Base-by-base conservation (phyloP, 2,329 filamentous ascomycete genomes). In the Saccharata proteae region DNA sequence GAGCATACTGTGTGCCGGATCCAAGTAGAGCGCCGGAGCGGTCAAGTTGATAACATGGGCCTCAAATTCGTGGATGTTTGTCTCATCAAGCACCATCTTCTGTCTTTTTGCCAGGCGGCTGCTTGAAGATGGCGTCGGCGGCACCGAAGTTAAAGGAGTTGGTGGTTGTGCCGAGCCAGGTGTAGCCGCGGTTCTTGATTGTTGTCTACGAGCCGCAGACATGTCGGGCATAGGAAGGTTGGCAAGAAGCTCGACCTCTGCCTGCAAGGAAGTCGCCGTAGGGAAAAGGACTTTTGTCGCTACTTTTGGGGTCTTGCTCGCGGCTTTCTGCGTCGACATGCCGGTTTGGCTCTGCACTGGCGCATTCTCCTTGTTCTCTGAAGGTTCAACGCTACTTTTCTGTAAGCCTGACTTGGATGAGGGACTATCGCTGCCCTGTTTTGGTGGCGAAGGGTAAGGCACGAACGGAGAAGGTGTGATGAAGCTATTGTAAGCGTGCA, bases 401-500 rank as follows among this genome's bases (percentile, higher is more conserved):
- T 41, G 39, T n/a, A n/a, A n/a, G n/a, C n/a, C n/a, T n/a, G n/a
- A n/a, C n/a, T n/a, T n/a, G n/a, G n/a, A n/a, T n/a, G n/a, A n/a
- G n/a, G n/a, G n/a, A n/a, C n/a, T n/a, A n/a, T n/a, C n/a, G n/a
- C 41, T 35, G 27, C 32, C 30, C 30, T 29, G 17, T n/a, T 24
- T 35, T 11, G 33, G 28, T n/a, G 33, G 33, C 16, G 33, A 47
- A 1, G 62, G 83, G 49, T 78, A 93, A 0, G 83, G 77, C 1
- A 74, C 80, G 50, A 79, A 85, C 0, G 86, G 74, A 0, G 90
- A 96, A 0, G 88, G 90, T 0, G 86, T 94, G 28, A 96, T 68
- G 46, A 84, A 90, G 38, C 77, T 76, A 47, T 85, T 93, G 52
- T 86, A 82, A 52, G 93, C 93, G 55, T 98, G 86, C 26, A 98